Conservation (phyloP, 495 filamentous ascomycete species). For the Melanomma pulvis-pyrius region DNA sequence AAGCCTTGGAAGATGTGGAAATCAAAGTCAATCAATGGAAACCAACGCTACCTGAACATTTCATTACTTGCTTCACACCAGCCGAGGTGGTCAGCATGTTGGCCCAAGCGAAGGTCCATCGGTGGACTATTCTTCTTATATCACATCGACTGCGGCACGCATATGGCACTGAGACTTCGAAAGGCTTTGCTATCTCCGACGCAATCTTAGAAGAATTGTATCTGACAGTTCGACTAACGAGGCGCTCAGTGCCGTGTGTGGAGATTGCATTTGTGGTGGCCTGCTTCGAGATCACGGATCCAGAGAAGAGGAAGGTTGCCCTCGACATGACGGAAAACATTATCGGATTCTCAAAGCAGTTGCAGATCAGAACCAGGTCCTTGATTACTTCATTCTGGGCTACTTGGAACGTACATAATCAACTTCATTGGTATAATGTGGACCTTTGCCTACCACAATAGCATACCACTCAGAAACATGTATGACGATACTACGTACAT, state of each 20-base stretch:
- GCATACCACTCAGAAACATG: too few species aligned
- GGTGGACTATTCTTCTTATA: too few species aligned
- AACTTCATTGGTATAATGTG: not conserved
- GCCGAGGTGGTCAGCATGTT: too few species aligned
- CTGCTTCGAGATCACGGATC: conserved; percentile 1
- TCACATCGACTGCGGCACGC: not conserved
- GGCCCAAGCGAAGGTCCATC: too few species aligned
- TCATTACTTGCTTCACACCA: too few species aligned
- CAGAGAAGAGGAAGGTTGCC: conserved; percentile 43
- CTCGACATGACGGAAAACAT: conserved; percentile 51
- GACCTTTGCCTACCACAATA: too few species aligned
- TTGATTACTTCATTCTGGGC: not conserved
- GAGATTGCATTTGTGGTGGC: not conserved
- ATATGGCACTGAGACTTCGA: not conserved
- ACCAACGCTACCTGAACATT: too few species aligned
- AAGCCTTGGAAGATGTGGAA: too few species aligned
- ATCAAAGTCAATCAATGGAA: too few species aligned
- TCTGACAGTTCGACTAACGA: not conserved
- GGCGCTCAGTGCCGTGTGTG: not conserved
- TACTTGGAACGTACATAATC: not conserved
- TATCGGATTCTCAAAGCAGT: not conserved
- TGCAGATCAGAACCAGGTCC: not conserved
- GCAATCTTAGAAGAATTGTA: not conserved
- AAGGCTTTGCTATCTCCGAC: not conserved
- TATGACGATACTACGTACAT: too few species aligned